Evolutionary conservation across 768 basidiomycete species (phyloP).

Genomic region (Agrocybe chaxingu): DNA sequence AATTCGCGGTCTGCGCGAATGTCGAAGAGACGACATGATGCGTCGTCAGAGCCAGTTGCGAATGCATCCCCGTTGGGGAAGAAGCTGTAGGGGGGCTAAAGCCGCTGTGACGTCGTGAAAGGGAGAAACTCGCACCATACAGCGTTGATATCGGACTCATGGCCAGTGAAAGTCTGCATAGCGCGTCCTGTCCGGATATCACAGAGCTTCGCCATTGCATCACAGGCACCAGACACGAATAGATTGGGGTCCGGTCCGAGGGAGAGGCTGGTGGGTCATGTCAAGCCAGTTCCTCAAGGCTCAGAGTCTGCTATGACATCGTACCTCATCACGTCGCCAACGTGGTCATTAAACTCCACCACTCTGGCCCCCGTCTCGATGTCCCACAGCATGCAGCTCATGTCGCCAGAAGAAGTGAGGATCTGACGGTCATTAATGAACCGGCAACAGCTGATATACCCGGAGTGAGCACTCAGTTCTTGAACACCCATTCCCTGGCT

Average conservation of each 20-base stretch:
- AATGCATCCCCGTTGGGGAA: constrained; percentile 99
- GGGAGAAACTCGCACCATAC: constrained; percentile 70
- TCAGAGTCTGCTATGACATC: constrained; percentile 14
- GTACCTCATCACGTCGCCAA: constrained; percentile 99
- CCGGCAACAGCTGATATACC: constrained; percentile 96
- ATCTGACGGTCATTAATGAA: constrained; percentile 99
- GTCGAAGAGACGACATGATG: constrained; percentile 96
- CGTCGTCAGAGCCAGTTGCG: constrained; percentile 98
- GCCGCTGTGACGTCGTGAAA: constrained; percentile 4
- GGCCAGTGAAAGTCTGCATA: constrained; percentile 97
- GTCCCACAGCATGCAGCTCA: constrained; percentile 99
- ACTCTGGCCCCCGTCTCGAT: constrained; percentile 96
- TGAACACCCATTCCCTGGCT: constrained; percentile 83
- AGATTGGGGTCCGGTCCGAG: constrained; percentile 90
- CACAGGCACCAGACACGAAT: constrained; percentile 98
- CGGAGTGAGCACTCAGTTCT: constrained; percentile 95
- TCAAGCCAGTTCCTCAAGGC: constrained; percentile 12
- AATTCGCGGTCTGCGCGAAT: constrained; percentile 97
- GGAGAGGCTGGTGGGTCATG: constrained; percentile 61
- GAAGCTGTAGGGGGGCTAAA: constrained; percentile 56
- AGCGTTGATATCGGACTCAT: constrained; percentile 99
- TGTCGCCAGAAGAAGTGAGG: constrained; percentile 95
- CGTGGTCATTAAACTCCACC: constrained; percentile 99
- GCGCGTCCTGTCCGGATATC: constrained; percentile 97
- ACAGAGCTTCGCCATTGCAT: constrained; percentile 98